Conservation (phyloP, 164 flowering plant species). For the Tetrastigma voinierianum region DNA sequence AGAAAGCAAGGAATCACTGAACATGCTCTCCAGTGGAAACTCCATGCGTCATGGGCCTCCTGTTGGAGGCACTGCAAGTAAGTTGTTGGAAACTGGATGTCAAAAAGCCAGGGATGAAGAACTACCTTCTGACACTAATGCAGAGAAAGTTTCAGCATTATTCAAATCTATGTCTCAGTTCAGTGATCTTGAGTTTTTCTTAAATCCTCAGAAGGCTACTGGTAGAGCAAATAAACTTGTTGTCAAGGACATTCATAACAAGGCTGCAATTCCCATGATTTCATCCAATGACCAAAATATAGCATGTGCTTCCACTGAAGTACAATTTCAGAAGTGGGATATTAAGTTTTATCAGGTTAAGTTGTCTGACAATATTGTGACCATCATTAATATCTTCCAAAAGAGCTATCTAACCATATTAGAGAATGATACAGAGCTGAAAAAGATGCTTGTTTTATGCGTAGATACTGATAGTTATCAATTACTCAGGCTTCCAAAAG, state of each 20-base stretch:
- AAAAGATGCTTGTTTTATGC: constrained; percentile 14
- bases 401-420: constrained; percentile 37
- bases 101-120: constrained; percentile 28
- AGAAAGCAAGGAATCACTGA: constrained; percentile 33
- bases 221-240: constrained; percentile 24
- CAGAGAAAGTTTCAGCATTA: constrained; percentile 32
- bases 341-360: constrained; percentile 31
- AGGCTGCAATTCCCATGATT: constrained; percentile 19
- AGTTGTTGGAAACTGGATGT: constrained; percentile 22
- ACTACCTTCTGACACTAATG: constrained; percentile 9
- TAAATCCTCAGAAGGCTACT: constrained; percentile 49
- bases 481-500: constrained; percentile 40
- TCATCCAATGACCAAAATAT: constrained; percentile 16
- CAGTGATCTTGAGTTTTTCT: constrained; percentile 70
- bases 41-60: constrained; percentile 15
- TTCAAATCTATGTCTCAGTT: constrained; percentile 49
- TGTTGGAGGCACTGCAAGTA: constrained; percentile 17
- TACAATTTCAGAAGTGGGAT: constrained; percentile 25
- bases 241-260: constrained; percentile 15
- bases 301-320: constrained; percentile 18
- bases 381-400: constrained; percentile 30
- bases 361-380: constrained; percentile 39
- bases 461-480: constrained; percentile 18
- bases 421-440: constrained; percentile 30
- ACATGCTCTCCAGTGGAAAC: constrained; percentile 20